Evolutionary conservation across 176 grass and related monocot genomes (phyloP), one percentile per base, ranked within the genome.

Genomic region (Triticum monococcum): DNA sequence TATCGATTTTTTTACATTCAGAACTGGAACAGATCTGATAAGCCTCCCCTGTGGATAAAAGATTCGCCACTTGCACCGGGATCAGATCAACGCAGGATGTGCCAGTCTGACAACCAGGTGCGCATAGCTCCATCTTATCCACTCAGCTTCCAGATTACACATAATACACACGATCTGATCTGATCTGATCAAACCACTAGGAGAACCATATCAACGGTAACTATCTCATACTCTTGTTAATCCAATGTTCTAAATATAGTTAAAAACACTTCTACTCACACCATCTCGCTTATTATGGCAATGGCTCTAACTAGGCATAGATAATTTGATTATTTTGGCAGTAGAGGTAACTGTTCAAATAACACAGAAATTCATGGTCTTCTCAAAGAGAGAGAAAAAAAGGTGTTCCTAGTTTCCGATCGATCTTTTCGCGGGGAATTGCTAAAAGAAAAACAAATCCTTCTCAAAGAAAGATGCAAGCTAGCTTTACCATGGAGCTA

Each of bases 61-160:
- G 33, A 45, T 81, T 81, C 7, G 5, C 60, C 77, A 89, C 23
- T 74, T 66, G 77, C 45, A 75, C 26, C 45, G 48, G 32, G 54
- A 86, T 86, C 24, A 37, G n/a, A 28, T 75, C 36, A 23, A 79
- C 26, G 45, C 25, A 23, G 25, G 24, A 9, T 3, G 37, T 64
- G 10, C 4, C 26, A 32, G 26, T 20, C 63, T 77, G 63, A 73
- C 40, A 83, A 26, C 24, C 48, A 35, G 28, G 3, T 20, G 45
- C n/a, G 5, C 54, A 37, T 9, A 23, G 32, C 62, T 36, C 9
- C 36, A 78, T 33, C 9, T 72, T 75, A 81, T 84, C 85, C 68
- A 76, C n/a, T 79, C 33, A 30, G 43, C 48, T 87, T 79, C 72
- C 67, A 74, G 68, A 84, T 52, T 78, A 36, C 17, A 30, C 68